Evolutionary conservation across 2,329 filamentous ascomycete genomes (phyloP), one percentile per base, ranked within the genome.

Genomic region (Ramularia endophylla): DNA sequence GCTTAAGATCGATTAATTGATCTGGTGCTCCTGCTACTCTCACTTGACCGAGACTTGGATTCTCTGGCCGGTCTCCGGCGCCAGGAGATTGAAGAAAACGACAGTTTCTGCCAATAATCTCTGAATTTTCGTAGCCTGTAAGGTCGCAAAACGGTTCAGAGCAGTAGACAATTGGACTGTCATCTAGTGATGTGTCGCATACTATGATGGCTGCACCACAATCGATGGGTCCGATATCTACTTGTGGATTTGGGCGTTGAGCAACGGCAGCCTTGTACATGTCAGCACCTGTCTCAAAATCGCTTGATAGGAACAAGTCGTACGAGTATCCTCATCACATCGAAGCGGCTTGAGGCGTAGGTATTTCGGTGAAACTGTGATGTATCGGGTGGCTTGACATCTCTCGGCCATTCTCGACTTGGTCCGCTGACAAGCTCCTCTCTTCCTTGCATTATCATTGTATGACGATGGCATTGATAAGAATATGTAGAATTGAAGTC

Each of bases 91-190:
- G 37, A 13, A 40, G 15, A 19, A 40, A 40, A 17, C 37, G n/a
- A 22, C 37, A 40, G n/a, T 40, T 40, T 18, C 37, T n/a, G 9
- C 37, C 37, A 9, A 40, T 15, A 15, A 33, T 16, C 22, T 40
- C 37, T 4, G 27, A 25, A 12, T 32, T 15, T n/a, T 25, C 20
- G 18, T 40, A 40, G 19, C 37, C 37, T 11, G 37, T 40, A 3
- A 40, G 29, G 12, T n/a, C 8, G 15, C 19, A 20, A 22, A 40
- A 40, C n/a, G 37, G 27, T 22, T 40, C 37, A 3, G 37, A 40
- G 29, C 37, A 40, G 19, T 40, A 40, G 2, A 40, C 37, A 12
- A 40, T 40, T 8, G 37, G 37, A 12, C 17, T 30, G 29, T 40
- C 37, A 8, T 16, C 16, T 13, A 20, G 9, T 5, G 22, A 27